A percentile compares a stretch with the other conserved stretches of the same genome.
These are phyloP conservation scores for Suhomyces bolitotheri DNA, from an alignment of 1,139 yeast genomes.

Conservation along the genomic window DNA sequence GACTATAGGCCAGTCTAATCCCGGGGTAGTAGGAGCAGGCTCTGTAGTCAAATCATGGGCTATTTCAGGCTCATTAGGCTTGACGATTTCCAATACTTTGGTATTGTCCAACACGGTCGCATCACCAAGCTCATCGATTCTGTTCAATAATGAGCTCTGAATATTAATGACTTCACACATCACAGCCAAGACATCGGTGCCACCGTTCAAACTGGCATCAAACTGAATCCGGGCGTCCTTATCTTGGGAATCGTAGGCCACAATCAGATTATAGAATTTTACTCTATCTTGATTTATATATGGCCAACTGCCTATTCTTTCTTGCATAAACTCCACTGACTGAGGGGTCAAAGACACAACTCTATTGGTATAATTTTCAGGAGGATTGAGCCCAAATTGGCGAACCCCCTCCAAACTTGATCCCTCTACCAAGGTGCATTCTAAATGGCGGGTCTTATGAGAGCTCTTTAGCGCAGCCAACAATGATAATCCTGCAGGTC, in stretches of 20 bases:
- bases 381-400: conserved; percentile 54
- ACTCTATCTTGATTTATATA: conserved; percentile 67
- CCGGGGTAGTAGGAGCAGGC: conserved; percentile 20
- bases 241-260: conserved; percentile 81
- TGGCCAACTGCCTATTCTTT: conserved; percentile 73
- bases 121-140: conserved; percentile 54
- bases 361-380: conserved; percentile 68
- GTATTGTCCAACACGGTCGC: conserved; percentile 61
- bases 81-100: conserved; percentile 57
- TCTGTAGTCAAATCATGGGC: conserved; percentile 10
- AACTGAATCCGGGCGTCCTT: conserved; percentile 69
- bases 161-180: conserved; percentile 89
- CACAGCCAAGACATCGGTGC: conserved; percentile 53
- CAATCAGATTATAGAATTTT: conserved; percentile 76
- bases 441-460: conserved; percentile 57
- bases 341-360: conserved; percentile 86
- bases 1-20: conserved; percentile 75
- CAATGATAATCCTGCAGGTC: conserved; percentile 92
- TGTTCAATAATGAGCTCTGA: conserved; percentile 64
- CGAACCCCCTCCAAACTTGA: conserved; percentile 56
- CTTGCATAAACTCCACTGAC: conserved; percentile 63
- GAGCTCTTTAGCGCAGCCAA: conserved; percentile 76
- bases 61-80: conserved; percentile 16
- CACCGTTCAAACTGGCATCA: conserved; percentile 37
- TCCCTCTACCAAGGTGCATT: conserved; percentile 75